phyloP scores from a whole-genome alignment of 306 rosid species.

The Pueraria montana region DNA sequence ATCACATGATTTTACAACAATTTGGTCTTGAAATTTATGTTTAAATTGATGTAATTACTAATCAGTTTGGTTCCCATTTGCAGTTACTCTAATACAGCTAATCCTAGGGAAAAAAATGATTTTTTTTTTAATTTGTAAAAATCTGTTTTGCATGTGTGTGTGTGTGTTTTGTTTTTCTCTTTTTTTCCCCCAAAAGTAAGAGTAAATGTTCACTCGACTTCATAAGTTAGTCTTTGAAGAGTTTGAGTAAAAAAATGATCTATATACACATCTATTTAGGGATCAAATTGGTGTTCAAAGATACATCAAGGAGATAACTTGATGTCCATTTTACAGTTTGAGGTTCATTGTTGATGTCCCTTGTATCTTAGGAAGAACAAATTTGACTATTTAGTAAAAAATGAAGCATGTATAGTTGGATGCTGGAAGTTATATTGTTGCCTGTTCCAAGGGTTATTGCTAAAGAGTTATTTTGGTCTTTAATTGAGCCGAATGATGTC shows the following conservation, averaged over 20 bases:
- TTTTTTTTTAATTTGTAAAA: neutral
- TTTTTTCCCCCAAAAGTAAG: neutral
- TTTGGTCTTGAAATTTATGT: constrained; percentile 2
- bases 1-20: neutral
- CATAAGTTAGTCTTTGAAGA: neutral
- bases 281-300: constrained; percentile 21
- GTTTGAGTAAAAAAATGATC: neutral
- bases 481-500: too few species aligned
- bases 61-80: neutral
- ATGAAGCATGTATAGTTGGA: neutral
- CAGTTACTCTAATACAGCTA: neutral
- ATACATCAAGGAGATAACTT: neutral
- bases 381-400: neutral
- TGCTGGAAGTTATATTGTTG: neutral
- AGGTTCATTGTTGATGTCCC: neutral
- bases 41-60: neutral
- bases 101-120: neutral
- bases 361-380: constrained; percentile 20
- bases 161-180: too few species aligned
- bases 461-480: too few species aligned
- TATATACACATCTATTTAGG: neutral
- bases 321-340: neutral
- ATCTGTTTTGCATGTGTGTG: neutral
- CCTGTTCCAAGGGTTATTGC: neutral
- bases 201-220: neutral